Base-by-base conservation (phyloP, 768 basidiomycete genomes). In the Suillus variegatus region DNA sequence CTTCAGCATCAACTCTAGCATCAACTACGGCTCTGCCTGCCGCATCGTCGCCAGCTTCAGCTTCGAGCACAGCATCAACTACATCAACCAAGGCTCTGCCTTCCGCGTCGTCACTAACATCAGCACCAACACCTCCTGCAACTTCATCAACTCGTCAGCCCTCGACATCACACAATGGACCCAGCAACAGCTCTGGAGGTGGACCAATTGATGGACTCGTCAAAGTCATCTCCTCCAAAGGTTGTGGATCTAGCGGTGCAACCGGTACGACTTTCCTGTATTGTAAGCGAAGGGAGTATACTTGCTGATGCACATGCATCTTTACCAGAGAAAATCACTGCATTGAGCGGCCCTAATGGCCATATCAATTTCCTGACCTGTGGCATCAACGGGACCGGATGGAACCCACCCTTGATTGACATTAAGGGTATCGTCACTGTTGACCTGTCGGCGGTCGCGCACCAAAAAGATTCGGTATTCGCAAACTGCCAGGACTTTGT, bases 341-440 rank as follows among this genome's bases (percentile, higher is more conserved):
- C 74, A 8, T 76, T 80, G 32, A 77, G 78, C 47, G 91, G 91
- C 20, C 90, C 90, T 20, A 92, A 92, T 71, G 90, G 90, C n/a
- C 74, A 81, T 71, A 86, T 91, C 57, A 80, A 86, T 62, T 94
- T 88, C 85, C 75, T 94, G 69, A 93, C 92, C 78, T 95, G 93
- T 71, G 93, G 92, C 51, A 74, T 95, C 63, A 79, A 83, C 52
- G 72, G 69, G 40, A 72, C 73, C 41, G 90, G 90, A 38, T 95
- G 94, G 94, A 84, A 77, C 57, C 93, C 94, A 20, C 91, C 93
- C 18, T 73, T 75, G 64, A 77, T 95, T 64, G 75, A 75, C 9
- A 70, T 91, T 12, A 61, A 80, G 46, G 82, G 91, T 62, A 73
- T 91, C 54, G 73, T 85, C 60, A 77, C 78, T 40, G 79, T 78